A percentile compares a stretch with the other conserved stretches of the same genome.
Evolutionary conservation across 1,284 basidiomycete species (phyloP).

Genomic region (Moniliella sp.): DNA sequence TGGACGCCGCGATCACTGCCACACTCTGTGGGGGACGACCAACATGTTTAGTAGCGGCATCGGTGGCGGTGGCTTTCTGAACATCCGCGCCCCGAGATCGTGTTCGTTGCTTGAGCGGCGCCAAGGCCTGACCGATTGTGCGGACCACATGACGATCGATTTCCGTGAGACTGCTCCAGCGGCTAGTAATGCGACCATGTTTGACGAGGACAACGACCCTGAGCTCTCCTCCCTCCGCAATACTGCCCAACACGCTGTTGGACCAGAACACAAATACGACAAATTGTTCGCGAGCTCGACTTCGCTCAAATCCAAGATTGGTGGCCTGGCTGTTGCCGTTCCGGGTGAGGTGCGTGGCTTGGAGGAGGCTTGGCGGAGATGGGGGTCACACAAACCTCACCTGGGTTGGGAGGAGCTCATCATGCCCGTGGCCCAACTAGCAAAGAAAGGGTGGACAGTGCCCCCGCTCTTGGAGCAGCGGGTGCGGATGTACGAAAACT

Average conservation of each 20-base stretch:
- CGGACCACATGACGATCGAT: constrained; percentile 34
- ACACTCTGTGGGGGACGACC: constrained; percentile 36
- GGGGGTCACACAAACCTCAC: constrained; percentile 10
- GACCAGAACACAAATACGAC: no score
- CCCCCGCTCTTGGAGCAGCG: background rate
- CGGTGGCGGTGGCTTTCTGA: constrained; percentile 31
- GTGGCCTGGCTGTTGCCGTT: constrained; percentile 29
- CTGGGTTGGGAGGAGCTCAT: constrained; percentile 27
- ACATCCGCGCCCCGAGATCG: constrained; percentile 36
- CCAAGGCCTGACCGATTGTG: constrained; percentile 1
- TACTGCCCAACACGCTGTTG: no score
- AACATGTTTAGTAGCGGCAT: constrained; percentile 36
- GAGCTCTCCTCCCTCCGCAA: no score
- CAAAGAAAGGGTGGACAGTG: constrained; percentile 38
- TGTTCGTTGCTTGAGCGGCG: background rate
- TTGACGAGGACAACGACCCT: background rate
- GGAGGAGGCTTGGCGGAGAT: constrained; percentile 21
- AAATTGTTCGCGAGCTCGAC: constrained; percentile 8
- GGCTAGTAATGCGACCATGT: constrained; percentile 32
- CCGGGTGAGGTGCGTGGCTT: constrained; percentile 33
- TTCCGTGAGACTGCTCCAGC: constrained; percentile 36
- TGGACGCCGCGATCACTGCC: constrained; percentile 33
- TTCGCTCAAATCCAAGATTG: constrained; percentile 4
- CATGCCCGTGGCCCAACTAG: constrained; percentile 21
- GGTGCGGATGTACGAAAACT: background rate